Conservation (phyloP, 1,139 yeast species). For the Trichomonascaceae sp. region DNA sequence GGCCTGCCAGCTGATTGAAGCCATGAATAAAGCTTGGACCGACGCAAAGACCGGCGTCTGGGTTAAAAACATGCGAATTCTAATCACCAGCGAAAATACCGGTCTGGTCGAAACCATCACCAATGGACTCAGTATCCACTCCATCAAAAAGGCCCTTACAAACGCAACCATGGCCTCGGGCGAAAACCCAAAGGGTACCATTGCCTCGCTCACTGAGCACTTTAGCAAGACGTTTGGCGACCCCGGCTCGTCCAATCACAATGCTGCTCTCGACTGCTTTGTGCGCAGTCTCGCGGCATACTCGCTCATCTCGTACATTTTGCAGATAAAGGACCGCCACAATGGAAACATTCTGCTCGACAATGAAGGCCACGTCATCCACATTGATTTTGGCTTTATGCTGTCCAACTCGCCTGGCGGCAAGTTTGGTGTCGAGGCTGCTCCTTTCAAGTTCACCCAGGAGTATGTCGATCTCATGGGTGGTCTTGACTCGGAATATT, state of each 20-base stretch:
- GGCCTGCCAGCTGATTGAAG: conserved; percentile 84
- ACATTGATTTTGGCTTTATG: conserved; percentile 90
- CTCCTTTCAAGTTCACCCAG: conserved; percentile 81
- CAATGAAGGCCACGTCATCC: conserved; percentile 87
- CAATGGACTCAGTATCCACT: conserved; percentile 84
- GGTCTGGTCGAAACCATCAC: conserved; percentile 94
- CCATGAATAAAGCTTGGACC: conserved; percentile 78
- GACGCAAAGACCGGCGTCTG: conserved; percentile 55
- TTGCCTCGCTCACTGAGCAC: conserved; percentile 66
- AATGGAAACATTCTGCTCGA: conserved; percentile 94
- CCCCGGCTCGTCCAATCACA: conserved; percentile 32
- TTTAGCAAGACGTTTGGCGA: conserved; percentile 64
- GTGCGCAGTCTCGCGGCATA: conserved; percentile 79
- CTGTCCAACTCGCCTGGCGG: conserved; percentile 83
- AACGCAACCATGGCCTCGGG: conserved; percentile 56
- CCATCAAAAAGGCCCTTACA: conserved; percentile 83
- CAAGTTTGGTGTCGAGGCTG: conserved; percentile 91
- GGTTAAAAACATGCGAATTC: conserved; percentile 87
- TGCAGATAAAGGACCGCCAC: conserved; percentile 91
- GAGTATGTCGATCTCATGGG: conserved; percentile 85
- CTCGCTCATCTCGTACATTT: conserved; percentile 72
- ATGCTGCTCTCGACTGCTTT: conserved; percentile 69
- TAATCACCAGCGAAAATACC: conserved; percentile 78
- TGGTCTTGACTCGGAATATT: conserved; percentile 52
- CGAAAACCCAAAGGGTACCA: conserved; percentile 51